Evolutionary conservation across 2,329 filamentous ascomycete genomes (phyloP), one percentile per base, ranked within the genome.

Genomic region (Colletotrichum musicola): DNA sequence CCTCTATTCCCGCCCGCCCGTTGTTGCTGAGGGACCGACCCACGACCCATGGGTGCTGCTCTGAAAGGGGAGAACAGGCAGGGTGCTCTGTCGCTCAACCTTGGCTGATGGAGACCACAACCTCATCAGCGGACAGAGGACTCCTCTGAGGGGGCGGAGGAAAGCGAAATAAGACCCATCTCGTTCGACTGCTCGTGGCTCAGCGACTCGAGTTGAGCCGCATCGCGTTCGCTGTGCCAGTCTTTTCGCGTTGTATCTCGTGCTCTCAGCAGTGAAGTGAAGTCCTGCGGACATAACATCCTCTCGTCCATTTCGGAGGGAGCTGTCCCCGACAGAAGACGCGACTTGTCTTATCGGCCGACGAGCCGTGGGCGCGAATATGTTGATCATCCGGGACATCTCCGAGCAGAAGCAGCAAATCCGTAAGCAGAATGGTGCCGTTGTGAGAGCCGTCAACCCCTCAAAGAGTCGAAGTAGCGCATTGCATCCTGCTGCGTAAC

Each of bases 61-160:
- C 64, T 51, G 59, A 63, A 63, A 67, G 44, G 59, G 64, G 57
- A 51, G 51, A 44, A 42, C 38, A n/a, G 57, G 57, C 46, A 58
- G 47, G 64, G 55, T 49, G 47, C 35, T 53, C 44, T 30, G 55
- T 59, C 30, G 30, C 44, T 12, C 44, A 63, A 27, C 64, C 64
- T 66, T 66, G 64, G 64, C 59, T 54, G 51, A 63, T 67, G 64
- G 53, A 64, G 64, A 57, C 46, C 18, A 40, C 60, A 38, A 64
- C 64, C 44, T 67, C 44, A 63, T 27, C 51, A 40, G 60, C 60
- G 64, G 60, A 64, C 58, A 64, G 7, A 35, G 9, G 30, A 35
- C 30, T 35, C 30, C 30, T 35, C 30, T 35, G 30, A 35, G 30
- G 30, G 30, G 30, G 30, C 30, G 30, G 6, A 35, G 30, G 10